Evolutionary conservation across 1,284 basidiomycete genomes (phyloP).

Genomic region (Ceratobasidium theobromae): DNA sequence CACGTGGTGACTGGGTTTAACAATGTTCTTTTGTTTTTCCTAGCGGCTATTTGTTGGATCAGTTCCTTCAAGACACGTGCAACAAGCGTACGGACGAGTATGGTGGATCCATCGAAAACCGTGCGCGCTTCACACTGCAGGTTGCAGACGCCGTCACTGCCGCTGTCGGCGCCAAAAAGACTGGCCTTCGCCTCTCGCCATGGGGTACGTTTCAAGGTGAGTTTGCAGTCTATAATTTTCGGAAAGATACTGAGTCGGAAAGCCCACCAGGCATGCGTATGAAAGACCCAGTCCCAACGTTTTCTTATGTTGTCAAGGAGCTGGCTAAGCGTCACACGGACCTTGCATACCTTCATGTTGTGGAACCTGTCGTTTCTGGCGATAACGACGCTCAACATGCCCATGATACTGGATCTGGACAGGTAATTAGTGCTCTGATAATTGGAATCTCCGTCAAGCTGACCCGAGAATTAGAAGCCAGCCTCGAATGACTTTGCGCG

Average conservation of each 20-base stretch:
- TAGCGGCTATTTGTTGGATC: conserved; percentile 46
- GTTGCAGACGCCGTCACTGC: conserved; percentile 43
- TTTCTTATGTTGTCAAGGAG: conserved; percentile 44
- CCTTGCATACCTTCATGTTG: conserved; percentile 59
- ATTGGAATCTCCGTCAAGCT: not conserved
- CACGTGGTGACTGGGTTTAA: not conserved
- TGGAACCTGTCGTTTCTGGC: conserved; percentile 50
- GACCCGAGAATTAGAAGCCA: not conserved
- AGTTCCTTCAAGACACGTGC: conserved; percentile 46
- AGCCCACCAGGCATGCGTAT: conserved; percentile 45
- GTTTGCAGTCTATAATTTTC: not conserved
- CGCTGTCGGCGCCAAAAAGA: conserved; percentile 47
- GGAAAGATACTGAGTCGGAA: not conserved
- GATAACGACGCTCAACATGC: conserved; percentile 37
- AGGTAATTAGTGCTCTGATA: not conserved
- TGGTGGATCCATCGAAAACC: conserved; percentile 49
- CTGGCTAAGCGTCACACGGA: conserved; percentile 48
- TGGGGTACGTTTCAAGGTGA: conserved; percentile 42
- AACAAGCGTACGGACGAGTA: conserved; percentile 52
- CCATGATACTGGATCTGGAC: conserved; percentile 28
- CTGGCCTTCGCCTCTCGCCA: conserved; percentile 47
- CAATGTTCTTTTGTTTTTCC: not conserved
- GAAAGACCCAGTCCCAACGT: conserved; percentile 50
- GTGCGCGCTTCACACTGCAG: conserved; percentile 47
- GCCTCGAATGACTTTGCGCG: conserved; percentile 37